These are phyloP conservation scores for Boletus sp. DNA, from an alignment of 768 basidiomycete genomes.

Conservation along the genomic window DNA sequence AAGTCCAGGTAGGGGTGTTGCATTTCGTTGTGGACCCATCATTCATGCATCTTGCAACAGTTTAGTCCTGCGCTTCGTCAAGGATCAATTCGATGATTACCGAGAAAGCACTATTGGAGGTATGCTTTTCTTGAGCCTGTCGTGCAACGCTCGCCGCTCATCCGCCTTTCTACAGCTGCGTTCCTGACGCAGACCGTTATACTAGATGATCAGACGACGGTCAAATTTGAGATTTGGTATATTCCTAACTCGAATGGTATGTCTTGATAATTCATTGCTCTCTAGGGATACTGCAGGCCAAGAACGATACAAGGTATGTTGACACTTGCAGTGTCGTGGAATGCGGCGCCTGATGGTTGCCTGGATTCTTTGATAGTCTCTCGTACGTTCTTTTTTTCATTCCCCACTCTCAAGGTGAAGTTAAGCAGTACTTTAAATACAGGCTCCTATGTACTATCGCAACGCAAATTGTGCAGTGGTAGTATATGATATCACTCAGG, in stretches of 20 bases:
- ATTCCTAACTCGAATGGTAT: constrained; percentile 15
- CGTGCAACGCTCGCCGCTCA: constrained; percentile 12
- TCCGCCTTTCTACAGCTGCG: constrained; percentile 56
- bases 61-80: constrained; percentile 93
- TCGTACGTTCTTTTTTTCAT: constrained; percentile 36
- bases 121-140: constrained; percentile 23
- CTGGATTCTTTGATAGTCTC: constrained; percentile 32
- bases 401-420: neutral
- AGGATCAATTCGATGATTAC: constrained; percentile 94
- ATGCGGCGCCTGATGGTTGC: neutral
- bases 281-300: constrained; percentile 93
- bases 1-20: constrained; percentile 72
- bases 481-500: constrained; percentile 93
- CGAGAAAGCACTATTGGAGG: constrained; percentile 94
- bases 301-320: constrained; percentile 83
- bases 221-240: constrained; percentile 98
- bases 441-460: constrained; percentile 97
- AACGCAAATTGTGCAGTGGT: constrained; percentile 93
- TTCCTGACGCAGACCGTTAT: constrained; percentile 98
- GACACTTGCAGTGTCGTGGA: neutral
- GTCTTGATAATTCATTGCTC: neutral
- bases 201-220: constrained; percentile 81
- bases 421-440: constrained; percentile 4
- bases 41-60: constrained; percentile 40
- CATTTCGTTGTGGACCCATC: constrained; percentile 20